A percentile compares a stretch with the other conserved stretches of the same genome.
phyloP scores from a whole-genome alignment of 2,329 filamentous ascomycete species.

The Alternaria tenuissima region DNA sequence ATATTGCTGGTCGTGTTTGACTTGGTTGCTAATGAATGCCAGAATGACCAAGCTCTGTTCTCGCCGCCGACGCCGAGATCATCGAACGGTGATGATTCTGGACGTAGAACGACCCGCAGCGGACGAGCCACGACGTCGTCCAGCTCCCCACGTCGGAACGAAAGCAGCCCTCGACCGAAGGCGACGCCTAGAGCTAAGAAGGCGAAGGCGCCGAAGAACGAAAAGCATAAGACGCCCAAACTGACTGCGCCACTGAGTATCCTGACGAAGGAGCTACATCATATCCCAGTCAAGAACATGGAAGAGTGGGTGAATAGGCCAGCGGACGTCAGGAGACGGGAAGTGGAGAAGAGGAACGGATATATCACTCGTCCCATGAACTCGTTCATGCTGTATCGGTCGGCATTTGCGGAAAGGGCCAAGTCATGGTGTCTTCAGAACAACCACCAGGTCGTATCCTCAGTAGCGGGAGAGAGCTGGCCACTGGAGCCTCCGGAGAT shows the following conservation, averaged over 20 bases:
- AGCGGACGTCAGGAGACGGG: constrained; percentile 69
- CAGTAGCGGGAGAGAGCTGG: constrained; percentile 88
- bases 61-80: constrained; percentile 57
- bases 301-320: constrained; percentile 79
- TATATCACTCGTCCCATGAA: constrained; percentile 95
- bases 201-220: constrained; percentile 54
- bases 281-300: constrained; percentile 78
- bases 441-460: constrained; percentile 93
- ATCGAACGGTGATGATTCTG: constrained; percentile 51
- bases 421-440: constrained; percentile 83
- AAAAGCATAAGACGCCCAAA: constrained; percentile 60
- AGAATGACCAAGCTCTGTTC: constrained; percentile 41
- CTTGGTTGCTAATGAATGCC: constrained; percentile 25
- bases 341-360: constrained; percentile 75
- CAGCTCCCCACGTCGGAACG: constrained; percentile 32
- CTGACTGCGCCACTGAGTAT: constrained; percentile 75
- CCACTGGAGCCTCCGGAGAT: constrained; percentile 77
- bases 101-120: constrained; percentile 51
- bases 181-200: constrained; percentile 53
- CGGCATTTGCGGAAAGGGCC: constrained; percentile 85
- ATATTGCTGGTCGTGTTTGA: not conserved
- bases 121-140: constrained; percentile 34
- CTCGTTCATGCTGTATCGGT: constrained; percentile 97
- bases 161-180: constrained; percentile 38
- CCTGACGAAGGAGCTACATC: constrained; percentile 68